Evolutionary conservation across 495 filamentous ascomycete species (phyloP), one percentile per base, ranked within the genome.

Genomic region (Talaromyces thailandensis): DNA sequence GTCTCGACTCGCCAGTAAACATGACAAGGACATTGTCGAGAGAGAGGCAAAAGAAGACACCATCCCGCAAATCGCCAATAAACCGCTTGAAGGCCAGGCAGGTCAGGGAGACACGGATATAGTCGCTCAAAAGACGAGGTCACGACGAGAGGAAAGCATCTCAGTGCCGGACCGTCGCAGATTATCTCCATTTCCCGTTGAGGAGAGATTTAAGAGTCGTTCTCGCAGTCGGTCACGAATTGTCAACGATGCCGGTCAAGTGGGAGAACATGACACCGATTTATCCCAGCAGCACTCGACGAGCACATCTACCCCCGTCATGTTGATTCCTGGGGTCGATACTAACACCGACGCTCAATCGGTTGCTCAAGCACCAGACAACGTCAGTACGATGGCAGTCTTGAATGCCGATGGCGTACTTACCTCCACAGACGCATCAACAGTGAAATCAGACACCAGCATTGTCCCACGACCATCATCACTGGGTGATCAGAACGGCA

Each of bases 1-100:
- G 93, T 87, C 84, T 51, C 74, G 84, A 11, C 92, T 92, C 88
- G 93, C 89, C 11, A 91, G 87, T 64, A 94, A 87, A 68, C 92
- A 96, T 64, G 93, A 96, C 69, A 82, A 92, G 74, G 82, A 79
- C 50, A 88, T 86, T 11, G 78, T 94, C 9, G 68, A 77, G 26
- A 72, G 74, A 50, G 84, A 86, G 64, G 63, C 74, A 26, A 71
- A 74, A 45, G 70, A 66, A 6, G 67, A 68, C 6, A 35, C 43
- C 6, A 58, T 45, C 24, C 31, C 31, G 2, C 18, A 45, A 48
- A 23, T 25, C 35, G n/a, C 16, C 31, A 14, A 26, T 18, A 35
- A 16, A 14, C 40, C 14, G 8, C 3, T 11, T 2, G 45, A 35
- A 51, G 25, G 25, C 8, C n/a, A 21, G 25, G 8, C 48, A 4